Evolutionary conservation across 768 basidiomycete species (phyloP), one percentile per base, ranked within the genome.

Genomic region (Tylopilus sp.): DNA sequence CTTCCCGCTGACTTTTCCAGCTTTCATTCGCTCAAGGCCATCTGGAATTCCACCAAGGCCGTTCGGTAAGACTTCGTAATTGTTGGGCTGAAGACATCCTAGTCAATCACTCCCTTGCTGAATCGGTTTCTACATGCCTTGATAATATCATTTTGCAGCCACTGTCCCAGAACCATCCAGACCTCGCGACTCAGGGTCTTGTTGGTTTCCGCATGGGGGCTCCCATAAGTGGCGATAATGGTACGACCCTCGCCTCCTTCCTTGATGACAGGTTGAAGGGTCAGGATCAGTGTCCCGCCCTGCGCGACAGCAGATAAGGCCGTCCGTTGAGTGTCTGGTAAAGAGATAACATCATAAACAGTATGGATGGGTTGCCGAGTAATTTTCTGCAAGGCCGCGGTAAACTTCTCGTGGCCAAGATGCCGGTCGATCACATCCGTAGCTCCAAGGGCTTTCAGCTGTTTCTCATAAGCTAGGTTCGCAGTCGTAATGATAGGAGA

Each of bases 401-500:
- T 51, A 45, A 67, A 49, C 21, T 64, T 54, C 6, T 54, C 33
- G 19, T 36, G 58, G 17, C 48, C 36, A 50, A 36, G 49, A 45
- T 47, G 61, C 55, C 70, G 65, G 51, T 76, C 71, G 28, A 79
- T 53, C 19, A 79, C 64, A 36, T 73, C 53, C 1, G 77, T 75
- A 4, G 72, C 76, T 9, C 77, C 75, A 22, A 76, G 58, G 5
- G 61, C 66, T 54, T 71, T 68, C 25, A 77, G 70, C 13, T 54
- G 48, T 1, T 60, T 51, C 34, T 65, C 43, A 38, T 75, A 67
- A 14, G 64, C 57, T 9, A 58, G 54, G 17, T 72, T 74, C 0
- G 76, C 68, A 1, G 69, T 76, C 22, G 71, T 60, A 14, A 78
- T 76, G 47, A 77, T 74, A 6, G 75, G 74, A 12, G 69, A 64